Conservation (phyloP, 805 yeast genomes). For the Myxozyma sirexii region DNA sequence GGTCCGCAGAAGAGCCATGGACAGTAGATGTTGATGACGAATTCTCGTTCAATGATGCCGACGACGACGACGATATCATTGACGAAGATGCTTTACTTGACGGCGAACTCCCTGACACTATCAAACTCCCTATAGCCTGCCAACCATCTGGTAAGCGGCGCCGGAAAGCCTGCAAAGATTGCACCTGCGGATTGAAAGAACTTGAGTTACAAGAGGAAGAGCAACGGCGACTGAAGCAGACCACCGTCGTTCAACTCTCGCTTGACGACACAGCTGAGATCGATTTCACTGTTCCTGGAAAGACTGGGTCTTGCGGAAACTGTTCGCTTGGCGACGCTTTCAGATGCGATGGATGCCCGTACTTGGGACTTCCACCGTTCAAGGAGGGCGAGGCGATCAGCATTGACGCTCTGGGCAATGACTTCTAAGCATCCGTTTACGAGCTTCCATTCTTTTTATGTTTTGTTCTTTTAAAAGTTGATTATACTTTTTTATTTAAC, state of each 20-base stretch:
- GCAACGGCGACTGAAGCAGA: constrained; percentile 46
- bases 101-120: constrained; percentile 45
- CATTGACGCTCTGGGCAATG: constrained; percentile 51
- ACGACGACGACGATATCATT: constrained; percentile 51
- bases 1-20: constrained; percentile 47
- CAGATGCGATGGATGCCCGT: constrained; percentile 98
- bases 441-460: not conserved
- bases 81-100: constrained; percentile 60
- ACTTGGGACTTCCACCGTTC: constrained; percentile 94
- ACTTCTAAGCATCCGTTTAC: constrained; percentile 8
- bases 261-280: constrained; percentile 81
- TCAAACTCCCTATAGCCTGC: constrained; percentile 37
- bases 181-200: constrained; percentile 96
- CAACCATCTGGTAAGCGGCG: constrained; percentile 45
- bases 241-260: constrained; percentile 57
- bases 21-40: constrained; percentile 53
- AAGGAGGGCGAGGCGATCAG: constrained; percentile 93
- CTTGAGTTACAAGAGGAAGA: constrained; percentile 58
- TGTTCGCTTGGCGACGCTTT: constrained; percentile 98
- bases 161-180: constrained; percentile 95
- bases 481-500: not conserved
- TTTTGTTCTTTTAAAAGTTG: not conserved
- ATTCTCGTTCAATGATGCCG: constrained; percentile 58
- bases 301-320: constrained; percentile 89
- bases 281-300: constrained; percentile 95